Base-by-base conservation (phyloP, 2,329 filamentous ascomycete species). In the Drechslerella coelobrocha region DNA sequence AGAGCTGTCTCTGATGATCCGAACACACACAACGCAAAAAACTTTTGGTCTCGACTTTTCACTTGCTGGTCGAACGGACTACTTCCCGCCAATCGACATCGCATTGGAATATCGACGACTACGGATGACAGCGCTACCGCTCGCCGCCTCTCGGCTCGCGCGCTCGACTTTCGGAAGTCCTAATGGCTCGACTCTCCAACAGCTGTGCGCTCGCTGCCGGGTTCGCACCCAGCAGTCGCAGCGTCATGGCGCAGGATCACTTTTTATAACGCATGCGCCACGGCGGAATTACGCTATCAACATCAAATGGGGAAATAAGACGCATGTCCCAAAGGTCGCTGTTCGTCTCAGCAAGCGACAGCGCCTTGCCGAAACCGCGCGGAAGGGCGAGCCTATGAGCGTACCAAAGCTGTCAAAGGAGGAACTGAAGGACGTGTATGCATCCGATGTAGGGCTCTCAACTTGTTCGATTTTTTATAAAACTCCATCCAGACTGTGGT, bases 381-480 rank as follows among this genome's bases (percentile, higher is more conserved):
- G 48, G 45, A 69, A 69, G 47, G 37, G 39, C 6, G 27, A 52
- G 8, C 19, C 50, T 7, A 62, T 62, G 37, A 39, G 43, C 27
- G 63, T 72, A 24, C 74, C 75, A 5, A 69, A 75, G 39, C 47
- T 76, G 34, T 65, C 71, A 24, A 53, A 41, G 2, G 37, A 48
- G 21, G 75, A 76, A 51, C 39, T 76, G 34, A 56, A 54, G 24
- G 68, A 73, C 9, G 37, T 75, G 17, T 76, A 72, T 71, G 72
- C 73, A 31, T 69, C 75, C 52, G 75, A 76, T 73, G 74, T 75
- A 72, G 9, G 52, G 50, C 26, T 45, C 17, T 4, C 4, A 39
- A 4, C 17, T 39, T n/a, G 5, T 14, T 39, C 34, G 34, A 39
- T 39, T 14, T 14, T n/a, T 10, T 65, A 48, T 48, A 48, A 9